A percentile compares a stretch with the other conserved stretches of the same genome.
phyloP scores from a whole-genome alignment of 2,329 filamentous ascomycete species.

The Colletotrichum sp. region DNA sequence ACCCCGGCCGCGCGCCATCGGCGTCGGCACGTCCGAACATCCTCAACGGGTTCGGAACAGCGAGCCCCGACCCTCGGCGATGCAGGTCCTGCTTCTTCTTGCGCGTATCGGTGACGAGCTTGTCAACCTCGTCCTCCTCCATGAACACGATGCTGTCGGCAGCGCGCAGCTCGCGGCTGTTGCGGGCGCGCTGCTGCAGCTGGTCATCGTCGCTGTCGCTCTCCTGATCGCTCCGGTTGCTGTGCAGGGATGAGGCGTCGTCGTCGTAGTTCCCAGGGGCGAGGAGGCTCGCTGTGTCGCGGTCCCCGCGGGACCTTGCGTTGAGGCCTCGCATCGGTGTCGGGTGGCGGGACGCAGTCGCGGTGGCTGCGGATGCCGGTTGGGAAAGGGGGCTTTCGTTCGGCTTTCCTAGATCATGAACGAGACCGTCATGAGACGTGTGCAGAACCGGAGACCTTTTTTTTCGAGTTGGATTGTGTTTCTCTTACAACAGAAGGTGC shows the following conservation, averaged over 20 bases:
- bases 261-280: slow-evolving; percentile 71
- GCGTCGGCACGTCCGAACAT: slow-evolving; percentile 45
- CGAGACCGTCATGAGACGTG: background rate
- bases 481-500: background rate
- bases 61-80: slow-evolving; percentile 53
- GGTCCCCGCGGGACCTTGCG: slow-evolving; percentile 11
- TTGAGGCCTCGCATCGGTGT: slow-evolving; percentile 19
- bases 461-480: background rate
- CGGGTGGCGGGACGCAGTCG: background rate
- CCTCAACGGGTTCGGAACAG: slow-evolving; percentile 55
- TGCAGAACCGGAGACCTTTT: background rate
- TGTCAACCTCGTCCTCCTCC: slow-evolving; percentile 76
- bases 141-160: slow-evolving; percentile 75
- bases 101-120: slow-evolving; percentile 60
- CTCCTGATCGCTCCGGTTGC: slow-evolving; percentile 73
- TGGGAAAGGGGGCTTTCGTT: background rate
- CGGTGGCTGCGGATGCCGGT: background rate
- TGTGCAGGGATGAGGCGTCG: slow-evolving; percentile 71
- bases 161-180: slow-evolving; percentile 71
- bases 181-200: slow-evolving; percentile 68
- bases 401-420: slow-evolving; percentile 1
- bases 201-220: slow-evolving; percentile 80
- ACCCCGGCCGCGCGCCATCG: slow-evolving; percentile 22
- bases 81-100: slow-evolving; percentile 54
- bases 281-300: slow-evolving; percentile 55